Evolutionary conservation across 345 rosid species (phyloP), one percentile per base, ranked within the genome.

Genomic region (Draba incana): DNA sequence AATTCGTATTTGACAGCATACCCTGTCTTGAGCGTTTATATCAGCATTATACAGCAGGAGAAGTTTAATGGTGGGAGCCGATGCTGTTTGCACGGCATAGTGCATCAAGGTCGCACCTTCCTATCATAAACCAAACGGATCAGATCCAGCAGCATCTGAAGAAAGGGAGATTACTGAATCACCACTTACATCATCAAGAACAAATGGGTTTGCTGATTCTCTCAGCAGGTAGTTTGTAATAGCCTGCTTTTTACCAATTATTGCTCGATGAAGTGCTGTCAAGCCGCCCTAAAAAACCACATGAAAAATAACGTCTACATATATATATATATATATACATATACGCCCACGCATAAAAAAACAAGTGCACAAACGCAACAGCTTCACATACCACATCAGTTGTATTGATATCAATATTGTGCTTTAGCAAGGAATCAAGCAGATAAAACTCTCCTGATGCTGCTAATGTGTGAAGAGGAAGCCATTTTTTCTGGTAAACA

Each of bases 81-180:
- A 90, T 25, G 91, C 95, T 11, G 95, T 78, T 72, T 77, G 92
- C 58, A 93, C 97, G 57, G 97, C 99, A 83, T 90, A 86, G 81
- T 93, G 99, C 84, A 93, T 71, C 79, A 90, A 84, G 53, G 90
- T 79, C 38, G 96, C 99, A 16, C 96, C 97, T 55, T 91, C 95
- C 99, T 94, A 77, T 42, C 43, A 59, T 11, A n/a, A 59, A 25
- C 43, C 23, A 53, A 59, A 66, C n/a, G 30, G 49, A 51, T 66
- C 20, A 66, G 56, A 28, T 68, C 45, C 68, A 67, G 50, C 68
- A 67, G 50, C 38, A 63, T 55, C 63, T 54, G 59, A 63, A 24
- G 56, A 57, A 75, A 62, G 5, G 47, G 64, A 58, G 58, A 57
- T 20, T 3, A 44, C n/a, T 8, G 3, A 38, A 57, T n/a, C 37